These are phyloP conservation scores for Pseudozyma tsukubaensis DNA, from an alignment of 1,284 basidiomycete species.

Conservation along the genomic window DNA sequence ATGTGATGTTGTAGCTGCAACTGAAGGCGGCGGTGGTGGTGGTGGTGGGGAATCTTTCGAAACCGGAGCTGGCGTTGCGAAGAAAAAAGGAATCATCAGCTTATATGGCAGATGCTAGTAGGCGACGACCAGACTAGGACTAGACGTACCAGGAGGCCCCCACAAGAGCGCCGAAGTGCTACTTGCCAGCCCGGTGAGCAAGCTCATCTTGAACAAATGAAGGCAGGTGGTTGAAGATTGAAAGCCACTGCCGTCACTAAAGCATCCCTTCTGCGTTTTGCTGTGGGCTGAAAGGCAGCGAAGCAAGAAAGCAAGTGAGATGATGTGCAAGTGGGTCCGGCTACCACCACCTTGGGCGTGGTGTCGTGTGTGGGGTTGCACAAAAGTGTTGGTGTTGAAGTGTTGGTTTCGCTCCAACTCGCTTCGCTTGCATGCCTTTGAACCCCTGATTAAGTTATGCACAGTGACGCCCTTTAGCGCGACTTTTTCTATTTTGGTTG, in stretches of 20 bases:
- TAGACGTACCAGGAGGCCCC: constrained; percentile 22
- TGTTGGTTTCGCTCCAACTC: constrained; percentile 22
- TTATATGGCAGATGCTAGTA: background rate
- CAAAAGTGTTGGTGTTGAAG: constrained; percentile 20
- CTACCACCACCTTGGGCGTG: no score
- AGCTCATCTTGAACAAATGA: constrained; percentile 16
- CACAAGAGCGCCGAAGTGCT: constrained; percentile 24
- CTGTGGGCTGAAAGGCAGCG: no score
- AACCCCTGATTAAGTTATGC: constrained; percentile 15
- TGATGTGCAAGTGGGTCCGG: no score
- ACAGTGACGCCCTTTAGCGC: constrained; percentile 1
- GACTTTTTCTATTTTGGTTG: background rate
- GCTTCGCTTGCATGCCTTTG: background rate
- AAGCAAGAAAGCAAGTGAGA: background rate
- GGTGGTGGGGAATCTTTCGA: constrained; percentile 20
- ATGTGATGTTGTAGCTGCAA: background rate
- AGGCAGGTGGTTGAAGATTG: background rate
- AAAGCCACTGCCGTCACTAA: background rate
- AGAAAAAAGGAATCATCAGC: constrained; percentile 1
- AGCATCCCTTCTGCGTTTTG: no score
- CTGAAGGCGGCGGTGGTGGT: background rate
- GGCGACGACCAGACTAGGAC: background rate
- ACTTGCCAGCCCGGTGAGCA: constrained; percentile 17
- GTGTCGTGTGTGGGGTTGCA: no score
- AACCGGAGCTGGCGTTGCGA: constrained; percentile 13